Conservation (phyloP, 306 rosid genomes). For the Quercus dentata region DNA sequence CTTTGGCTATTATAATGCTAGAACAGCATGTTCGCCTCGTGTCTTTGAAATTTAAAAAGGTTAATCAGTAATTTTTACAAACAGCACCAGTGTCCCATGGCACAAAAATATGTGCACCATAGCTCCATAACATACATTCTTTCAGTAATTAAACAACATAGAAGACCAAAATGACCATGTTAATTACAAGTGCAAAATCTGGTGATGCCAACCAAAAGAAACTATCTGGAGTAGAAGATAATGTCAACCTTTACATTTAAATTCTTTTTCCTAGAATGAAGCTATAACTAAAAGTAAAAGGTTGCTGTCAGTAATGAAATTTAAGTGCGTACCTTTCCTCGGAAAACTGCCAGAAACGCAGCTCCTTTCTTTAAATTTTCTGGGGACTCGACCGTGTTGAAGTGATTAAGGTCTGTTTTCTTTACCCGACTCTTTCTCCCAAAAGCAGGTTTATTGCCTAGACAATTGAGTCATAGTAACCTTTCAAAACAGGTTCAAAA, state of each 20-base stretch:
- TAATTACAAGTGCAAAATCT: neutral
- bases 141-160: neutral
- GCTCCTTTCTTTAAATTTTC: slow-evolving; percentile 54
- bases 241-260: neutral
- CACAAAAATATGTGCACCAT: neutral
- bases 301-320: neutral
- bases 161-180: slow-evolving; percentile 7
- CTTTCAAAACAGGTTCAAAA: slow-evolving; percentile 71
- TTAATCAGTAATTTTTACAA: neutral
- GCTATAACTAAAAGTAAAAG: neutral
- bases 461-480: slow-evolving; percentile 68
- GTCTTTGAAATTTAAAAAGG: neutral
- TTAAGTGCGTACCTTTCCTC: slow-evolving; percentile 78
- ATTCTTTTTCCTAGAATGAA: neutral
- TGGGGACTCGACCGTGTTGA: slow-evolving; percentile 28
- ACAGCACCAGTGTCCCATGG: neutral
- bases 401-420: slow-evolving; percentile 37
- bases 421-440: slow-evolving; percentile 61
- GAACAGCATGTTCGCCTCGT: neutral
- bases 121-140: neutral
- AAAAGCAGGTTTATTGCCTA: slow-evolving; percentile 36
- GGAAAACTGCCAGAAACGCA: slow-evolving; percentile 86
- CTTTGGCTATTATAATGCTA: neutral
- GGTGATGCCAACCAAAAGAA: neutral
- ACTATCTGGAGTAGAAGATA: neutral